Base-by-base conservation (phyloP, 106 monocot genomes). In the Hemerocallis citrina region DNA sequence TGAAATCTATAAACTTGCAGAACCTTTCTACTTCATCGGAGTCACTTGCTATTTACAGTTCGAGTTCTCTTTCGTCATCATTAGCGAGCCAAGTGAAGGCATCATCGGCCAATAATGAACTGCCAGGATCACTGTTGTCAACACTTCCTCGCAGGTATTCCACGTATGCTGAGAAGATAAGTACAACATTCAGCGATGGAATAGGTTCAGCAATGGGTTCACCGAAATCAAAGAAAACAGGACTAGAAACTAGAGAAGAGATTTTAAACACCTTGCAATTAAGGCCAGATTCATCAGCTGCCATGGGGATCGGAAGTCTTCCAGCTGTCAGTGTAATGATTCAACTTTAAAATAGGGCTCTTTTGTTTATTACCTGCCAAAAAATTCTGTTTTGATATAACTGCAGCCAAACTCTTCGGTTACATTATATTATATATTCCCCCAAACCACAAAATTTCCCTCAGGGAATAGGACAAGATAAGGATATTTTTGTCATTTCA, bases 201-300 rank as follows among this genome's bases (percentile, higher is more conserved):
- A 65, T 79, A 49, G 71, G 50, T 46, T 68, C 77, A 52, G 81
- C 73, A 58, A 13, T 63, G 24, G 47, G 72, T 59, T 87, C 90
- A 49, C 90, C 95, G 22, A 95, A 90, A 77, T 65, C 69, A 55
- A 95, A 95, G 81, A 89, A 89, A 77, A 84, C 76, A 10, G 86
- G 86, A 37, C 70, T 57, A 14, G 86, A 86, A 81, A 84, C 86
- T n/a, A 77, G 82, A 61, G 94, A 89, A 70, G 89, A 83, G 12
- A 55, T 94, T 39, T 52, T 73, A 31, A 73, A 45, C 69, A 85
- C 9, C 54, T 17, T 80, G 38, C 22, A 83, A 32, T 72, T 66
- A 15, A 89, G 70, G 64, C 85, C 82, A 31, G 83, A 83, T 33
- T 49, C 68, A 43, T 45, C 81, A 54, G 47, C 62, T 58, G 10